phyloP scores from a whole-genome alignment of 2,329 filamentous ascomycete genomes.

The Fusarium robinianum region DNA sequence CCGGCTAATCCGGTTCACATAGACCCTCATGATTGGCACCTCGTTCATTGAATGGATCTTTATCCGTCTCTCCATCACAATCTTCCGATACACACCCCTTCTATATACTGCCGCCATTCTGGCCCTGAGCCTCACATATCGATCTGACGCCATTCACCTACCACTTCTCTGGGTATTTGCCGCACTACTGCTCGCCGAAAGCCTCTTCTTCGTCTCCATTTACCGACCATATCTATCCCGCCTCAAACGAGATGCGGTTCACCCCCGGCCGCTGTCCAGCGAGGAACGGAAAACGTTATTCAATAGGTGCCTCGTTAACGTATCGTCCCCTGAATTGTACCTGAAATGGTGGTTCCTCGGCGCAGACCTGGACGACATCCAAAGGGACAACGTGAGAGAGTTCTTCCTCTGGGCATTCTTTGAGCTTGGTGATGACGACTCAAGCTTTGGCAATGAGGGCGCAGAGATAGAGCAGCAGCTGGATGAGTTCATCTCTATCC shows the following conservation, averaged over 20 bases:
- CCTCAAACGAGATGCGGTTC: slow-evolving; percentile 45
- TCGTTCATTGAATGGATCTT: slow-evolving; percentile 47
- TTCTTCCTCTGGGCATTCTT: slow-evolving; percentile 72
- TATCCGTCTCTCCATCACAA: slow-evolving; percentile 51
- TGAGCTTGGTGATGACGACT: slow-evolving; percentile 45
- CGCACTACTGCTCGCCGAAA: slow-evolving; percentile 46
- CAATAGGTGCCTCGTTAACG: slow-evolving; percentile 56
- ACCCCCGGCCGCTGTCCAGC: slow-evolving; percentile 49
- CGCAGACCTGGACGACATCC: slow-evolving; percentile 59
- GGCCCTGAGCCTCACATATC: slow-evolving; percentile 28
- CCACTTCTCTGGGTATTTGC: slow-evolving; percentile 27
- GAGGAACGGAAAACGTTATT: slow-evolving; percentile 61
- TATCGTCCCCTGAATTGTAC: slow-evolving; percentile 60
- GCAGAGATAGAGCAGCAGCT: slow-evolving; percentile 47
- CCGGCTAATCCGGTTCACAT: slow-evolving; percentile 4
- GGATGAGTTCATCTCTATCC: slow-evolving; percentile 52
- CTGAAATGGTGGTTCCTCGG: slow-evolving; percentile 69
- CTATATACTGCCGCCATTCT: slow-evolving; percentile 43
- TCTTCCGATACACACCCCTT: slow-evolving; percentile 50
- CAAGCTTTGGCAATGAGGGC: slow-evolving; percentile 23
- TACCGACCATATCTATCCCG: slow-evolving; percentile 49
- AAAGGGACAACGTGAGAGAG: slow-evolving; percentile 68
- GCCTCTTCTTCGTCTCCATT: slow-evolving; percentile 48
- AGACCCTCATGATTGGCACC: slow-evolving; percentile 43
- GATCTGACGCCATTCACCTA: slow-evolving; percentile 17